phyloP scores from a whole-genome alignment of 2,329 filamentous ascomycete species.

The Hypoxylon sp. region DNA sequence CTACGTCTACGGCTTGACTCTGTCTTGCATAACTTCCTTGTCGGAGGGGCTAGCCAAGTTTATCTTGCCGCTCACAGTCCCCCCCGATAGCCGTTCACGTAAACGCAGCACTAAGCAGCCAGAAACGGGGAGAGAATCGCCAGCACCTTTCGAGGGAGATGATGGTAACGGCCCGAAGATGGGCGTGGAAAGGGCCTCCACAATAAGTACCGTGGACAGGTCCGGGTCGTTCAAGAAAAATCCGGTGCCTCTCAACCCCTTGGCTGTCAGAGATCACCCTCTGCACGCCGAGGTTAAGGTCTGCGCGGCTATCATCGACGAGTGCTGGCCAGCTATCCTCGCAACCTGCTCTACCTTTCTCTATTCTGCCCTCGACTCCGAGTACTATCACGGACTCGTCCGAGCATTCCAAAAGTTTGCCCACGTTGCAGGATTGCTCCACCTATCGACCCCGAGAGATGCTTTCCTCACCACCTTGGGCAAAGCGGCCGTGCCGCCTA shows the following conservation, averaged over 20 bases:
- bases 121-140: slow-evolving; percentile 55
- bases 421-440: slow-evolving; percentile 89
- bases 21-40: slow-evolving; percentile 88
- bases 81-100: slow-evolving; percentile 68
- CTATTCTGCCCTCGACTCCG: slow-evolving; percentile 88
- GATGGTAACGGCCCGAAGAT: slow-evolving; percentile 43
- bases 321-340: slow-evolving; percentile 94
- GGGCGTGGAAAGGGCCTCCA: slow-evolving; percentile 42
- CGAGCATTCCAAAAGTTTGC: slow-evolving; percentile 94
- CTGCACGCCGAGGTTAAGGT: slow-evolving; percentile 74
- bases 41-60: slow-evolving; percentile 95
- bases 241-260: slow-evolving; percentile 83
- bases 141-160: slow-evolving; percentile 50
- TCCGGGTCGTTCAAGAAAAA: slow-evolving; percentile 76
- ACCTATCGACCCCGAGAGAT: slow-evolving; percentile 85
- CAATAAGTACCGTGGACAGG: slow-evolving; percentile 57
- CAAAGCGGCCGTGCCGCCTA: slow-evolving; percentile 90
- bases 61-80: slow-evolving; percentile 87
- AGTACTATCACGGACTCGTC: slow-evolving; percentile 92
- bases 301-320: slow-evolving; percentile 83
- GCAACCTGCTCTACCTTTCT: slow-evolving; percentile 96
- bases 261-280: slow-evolving; percentile 76
- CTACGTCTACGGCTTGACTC: slow-evolving; percentile 87
- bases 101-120: slow-evolving; percentile 55
- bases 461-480: slow-evolving; percentile 93